Evolutionary conservation across 768 basidiomycete species (phyloP).

Genomic region (Pisolithus orientalis): DNA sequence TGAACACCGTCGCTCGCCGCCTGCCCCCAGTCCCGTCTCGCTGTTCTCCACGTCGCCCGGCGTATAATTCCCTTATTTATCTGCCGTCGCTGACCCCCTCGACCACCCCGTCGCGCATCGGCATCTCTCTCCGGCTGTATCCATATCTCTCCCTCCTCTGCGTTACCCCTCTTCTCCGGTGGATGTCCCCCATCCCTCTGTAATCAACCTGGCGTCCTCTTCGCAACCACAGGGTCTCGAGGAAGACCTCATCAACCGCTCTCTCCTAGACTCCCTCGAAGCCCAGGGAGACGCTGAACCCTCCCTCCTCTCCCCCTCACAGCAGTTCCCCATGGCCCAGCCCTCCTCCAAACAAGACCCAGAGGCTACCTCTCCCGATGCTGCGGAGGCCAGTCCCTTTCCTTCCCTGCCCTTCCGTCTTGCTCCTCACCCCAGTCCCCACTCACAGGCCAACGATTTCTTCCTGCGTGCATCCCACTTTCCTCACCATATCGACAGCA

Average conservation of each 20-base stretch:
- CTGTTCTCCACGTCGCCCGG: slow-evolving; percentile 12
- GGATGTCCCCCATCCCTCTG: slow-evolving; percentile 34
- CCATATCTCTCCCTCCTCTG: slow-evolving; percentile 34
- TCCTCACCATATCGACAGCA: slow-evolving; percentile 23
- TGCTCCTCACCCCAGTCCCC: slow-evolving; percentile 33
- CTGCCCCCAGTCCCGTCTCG: slow-evolving; percentile 23
- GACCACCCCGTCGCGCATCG: slow-evolving; percentile 22
- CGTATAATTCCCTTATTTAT: slow-evolving; percentile 16
- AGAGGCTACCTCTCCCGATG: slow-evolving; percentile 41
- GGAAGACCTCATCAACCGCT: slow-evolving; percentile 84
- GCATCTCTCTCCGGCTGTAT: slow-evolving; percentile 33
- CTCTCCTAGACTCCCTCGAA: slow-evolving; percentile 76
- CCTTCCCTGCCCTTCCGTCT: slow-evolving; percentile 51
- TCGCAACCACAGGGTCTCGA: slow-evolving; percentile 31
- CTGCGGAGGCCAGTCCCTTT: slow-evolving; percentile 42
- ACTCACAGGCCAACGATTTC: slow-evolving; percentile 29
- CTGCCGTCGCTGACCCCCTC: slow-evolving; percentile 19
- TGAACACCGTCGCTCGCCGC: slow-evolving; percentile 34
- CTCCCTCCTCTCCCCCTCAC: slow-evolving; percentile 23
- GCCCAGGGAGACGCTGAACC: slow-evolving; percentile 80
- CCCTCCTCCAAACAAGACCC: slow-evolving; percentile 51
- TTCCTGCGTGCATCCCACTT: slow-evolving; percentile 21
- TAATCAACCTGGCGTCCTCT: slow-evolving; percentile 50
- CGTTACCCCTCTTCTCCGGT: slow-evolving; percentile 32
- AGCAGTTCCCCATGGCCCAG: slow-evolving; percentile 40